phyloP scores from a whole-genome alignment of 129 eudicot species.

The Cynara cardunculus region DNA sequence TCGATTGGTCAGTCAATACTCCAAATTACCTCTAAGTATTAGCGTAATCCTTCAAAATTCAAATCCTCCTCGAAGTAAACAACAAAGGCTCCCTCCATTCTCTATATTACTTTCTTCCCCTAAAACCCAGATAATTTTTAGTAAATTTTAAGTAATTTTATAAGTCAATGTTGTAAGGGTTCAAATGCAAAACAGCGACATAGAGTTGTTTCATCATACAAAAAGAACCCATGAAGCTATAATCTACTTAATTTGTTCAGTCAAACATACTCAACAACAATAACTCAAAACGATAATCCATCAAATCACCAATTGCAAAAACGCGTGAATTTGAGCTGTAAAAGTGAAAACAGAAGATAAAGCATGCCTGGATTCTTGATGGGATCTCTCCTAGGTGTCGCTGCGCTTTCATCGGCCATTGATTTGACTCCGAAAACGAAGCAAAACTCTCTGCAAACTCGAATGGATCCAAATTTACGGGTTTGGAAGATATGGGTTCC shows the following conservation, averaged over 20 bases:
- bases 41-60: background rate
- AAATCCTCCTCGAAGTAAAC: background rate
- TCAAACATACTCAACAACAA: background rate
- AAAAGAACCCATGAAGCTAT: background rate
- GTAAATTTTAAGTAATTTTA: background rate
- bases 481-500: background rate
- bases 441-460: constrained; percentile 15
- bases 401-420: constrained; percentile 72
- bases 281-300: background rate
- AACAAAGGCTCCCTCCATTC: background rate
- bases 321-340: constrained; percentile 1
- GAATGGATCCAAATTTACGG: background rate
- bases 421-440: constrained; percentile 4
- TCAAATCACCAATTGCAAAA: background rate
- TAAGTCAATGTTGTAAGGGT: background rate
- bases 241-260: background rate
- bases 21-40: background rate
- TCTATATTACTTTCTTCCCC: background rate
- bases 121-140: background rate
- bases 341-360: background rate
- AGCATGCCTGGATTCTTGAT: constrained; percentile 63
- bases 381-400: constrained; percentile 65
- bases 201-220: background rate
- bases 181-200: background rate
- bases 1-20: background rate